Evolutionary conservation across 2,329 filamentous ascomycete genomes (phyloP).

Genomic region (Exophiala oligosperma): DNA sequence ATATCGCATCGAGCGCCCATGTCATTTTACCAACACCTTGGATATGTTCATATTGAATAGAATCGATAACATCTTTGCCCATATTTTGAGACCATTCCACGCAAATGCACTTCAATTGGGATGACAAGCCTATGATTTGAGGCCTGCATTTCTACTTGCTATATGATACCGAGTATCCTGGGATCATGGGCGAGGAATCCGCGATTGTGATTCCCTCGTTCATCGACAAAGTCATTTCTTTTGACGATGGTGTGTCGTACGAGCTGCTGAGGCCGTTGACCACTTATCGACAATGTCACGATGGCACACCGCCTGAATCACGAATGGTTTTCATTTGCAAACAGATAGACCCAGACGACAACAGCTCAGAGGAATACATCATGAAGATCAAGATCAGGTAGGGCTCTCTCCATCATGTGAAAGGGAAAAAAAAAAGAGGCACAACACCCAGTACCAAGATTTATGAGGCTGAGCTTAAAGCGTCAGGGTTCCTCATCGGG

Average conservation of each 20-base stretch:
- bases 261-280: conserved; percentile 23
- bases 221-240: conserved; percentile 18
- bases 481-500: conserved; percentile 15
- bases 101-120: background rate
- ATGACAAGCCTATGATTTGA: background rate
- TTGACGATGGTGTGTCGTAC: conserved; percentile 18
- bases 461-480: conserved; percentile 5
- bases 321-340: conserved; percentile 27
- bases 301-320: conserved; percentile 25
- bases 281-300: conserved; percentile 26
- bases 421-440: background rate
- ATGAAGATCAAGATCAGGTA: conserved; percentile 30
- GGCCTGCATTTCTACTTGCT: background rate
- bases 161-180: background rate
- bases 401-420: background rate
- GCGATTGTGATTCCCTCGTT: conserved; percentile 12
- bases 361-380: conserved; percentile 14
- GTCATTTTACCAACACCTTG: background rate
- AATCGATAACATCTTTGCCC: background rate
- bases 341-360: background rate
- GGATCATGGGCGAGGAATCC: background rate
- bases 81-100: background rate
- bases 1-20: background rate
- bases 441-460: background rate
- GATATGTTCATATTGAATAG: background rate